Evolutionary conservation across 768 basidiomycete genomes (phyloP).

Genomic region (Tubosaeta sp.): DNA sequence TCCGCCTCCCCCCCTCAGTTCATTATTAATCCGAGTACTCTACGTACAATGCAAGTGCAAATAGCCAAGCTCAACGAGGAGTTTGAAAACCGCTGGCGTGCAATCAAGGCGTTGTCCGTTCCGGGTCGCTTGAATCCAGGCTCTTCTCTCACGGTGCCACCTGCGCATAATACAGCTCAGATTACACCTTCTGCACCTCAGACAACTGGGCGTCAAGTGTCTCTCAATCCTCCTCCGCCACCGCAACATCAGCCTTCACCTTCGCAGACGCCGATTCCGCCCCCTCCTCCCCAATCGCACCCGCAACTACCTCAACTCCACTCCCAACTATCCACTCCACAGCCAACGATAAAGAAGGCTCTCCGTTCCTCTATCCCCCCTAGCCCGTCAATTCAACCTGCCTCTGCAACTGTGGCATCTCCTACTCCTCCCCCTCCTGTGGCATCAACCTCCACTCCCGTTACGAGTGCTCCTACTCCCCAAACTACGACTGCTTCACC

Average conservation of each 20-base stretch:
- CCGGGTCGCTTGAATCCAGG: slow-evolving; percentile 3
- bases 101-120: slow-evolving; percentile 16
- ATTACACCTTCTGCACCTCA: slow-evolving; percentile 17
- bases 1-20: slow-evolving; percentile 27
- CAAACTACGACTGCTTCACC: slow-evolving; percentile 49
- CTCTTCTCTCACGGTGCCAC: slow-evolving; percentile 16
- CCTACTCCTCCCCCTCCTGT: slow-evolving; percentile 45
- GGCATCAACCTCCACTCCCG: slow-evolving; percentile 48
- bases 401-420: slow-evolving; percentile 13
- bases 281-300: slow-evolving; percentile 7
- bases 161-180: slow-evolving; percentile 15
- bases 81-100: slow-evolving; percentile 30
- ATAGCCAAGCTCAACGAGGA: slow-evolving; percentile 39
- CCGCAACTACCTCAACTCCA: slow-evolving; percentile 9
- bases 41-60: slow-evolving; percentile 45
- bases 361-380: slow-evolving; percentile 14
- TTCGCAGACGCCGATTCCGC: slow-evolving; percentile 7
- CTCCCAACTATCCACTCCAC: slow-evolving; percentile 7
- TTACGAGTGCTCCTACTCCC: slow-evolving; percentile 39
- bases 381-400: slow-evolving; percentile 22
- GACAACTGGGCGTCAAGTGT: slow-evolving; percentile 26
- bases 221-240: slow-evolving; percentile 26
- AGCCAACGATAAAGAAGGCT: slow-evolving; percentile 13
- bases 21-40: slow-evolving; percentile 32
- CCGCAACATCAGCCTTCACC: slow-evolving; percentile 11